phyloP scores from a whole-genome alignment of 2,329 filamentous ascomycete genomes.

The Ascochyta rabiei region DNA sequence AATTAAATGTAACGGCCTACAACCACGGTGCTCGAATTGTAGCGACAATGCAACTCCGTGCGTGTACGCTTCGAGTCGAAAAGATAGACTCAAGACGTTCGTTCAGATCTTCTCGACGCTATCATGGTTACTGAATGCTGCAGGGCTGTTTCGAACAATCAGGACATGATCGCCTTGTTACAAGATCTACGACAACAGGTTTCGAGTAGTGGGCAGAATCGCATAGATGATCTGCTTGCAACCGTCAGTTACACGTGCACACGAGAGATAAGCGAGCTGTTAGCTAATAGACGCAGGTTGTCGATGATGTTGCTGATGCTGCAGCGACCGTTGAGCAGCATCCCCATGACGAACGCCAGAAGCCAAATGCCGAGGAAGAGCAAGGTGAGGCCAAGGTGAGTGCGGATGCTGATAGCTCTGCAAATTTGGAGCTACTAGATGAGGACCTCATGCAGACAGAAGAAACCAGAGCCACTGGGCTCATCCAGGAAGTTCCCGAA shows the following conservation, averaged over 20 bases:
- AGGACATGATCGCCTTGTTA: conserved; percentile 37
- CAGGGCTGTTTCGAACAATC: conserved; percentile 37
- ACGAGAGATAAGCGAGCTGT: neutral
- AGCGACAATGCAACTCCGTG: conserved; percentile 33
- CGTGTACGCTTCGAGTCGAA: conserved; percentile 43
- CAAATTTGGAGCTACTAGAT: conserved; percentile 29
- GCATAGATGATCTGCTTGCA: conserved; percentile 31
- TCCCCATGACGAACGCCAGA: conserved; percentile 17
- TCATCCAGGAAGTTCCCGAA: conserved; percentile 32
- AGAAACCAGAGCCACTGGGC: conserved; percentile 34
- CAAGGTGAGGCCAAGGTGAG: conserved; percentile 29
- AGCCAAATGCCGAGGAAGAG: conserved; percentile 5
- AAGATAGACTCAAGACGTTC: conserved; percentile 45
- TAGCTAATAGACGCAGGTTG: conserved; percentile 18
- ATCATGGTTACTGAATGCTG: conserved; percentile 7
- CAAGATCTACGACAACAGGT: conserved; percentile 25
- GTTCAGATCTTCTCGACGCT: conserved; percentile 4
- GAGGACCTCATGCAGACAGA: conserved; percentile 32
- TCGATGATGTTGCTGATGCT: conserved; percentile 29
- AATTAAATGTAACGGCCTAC: conserved; percentile 47
- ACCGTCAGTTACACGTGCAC: conserved; percentile 13
- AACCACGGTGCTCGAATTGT: conserved; percentile 45
- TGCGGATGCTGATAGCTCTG: conserved; percentile 34
- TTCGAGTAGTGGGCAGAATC: conserved; percentile 13
- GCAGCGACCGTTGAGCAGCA: conserved; percentile 15